phyloP scores from a whole-genome alignment of 1,284 basidiomycete genomes.

The Filobasidium uniguttulatum region DNA sequence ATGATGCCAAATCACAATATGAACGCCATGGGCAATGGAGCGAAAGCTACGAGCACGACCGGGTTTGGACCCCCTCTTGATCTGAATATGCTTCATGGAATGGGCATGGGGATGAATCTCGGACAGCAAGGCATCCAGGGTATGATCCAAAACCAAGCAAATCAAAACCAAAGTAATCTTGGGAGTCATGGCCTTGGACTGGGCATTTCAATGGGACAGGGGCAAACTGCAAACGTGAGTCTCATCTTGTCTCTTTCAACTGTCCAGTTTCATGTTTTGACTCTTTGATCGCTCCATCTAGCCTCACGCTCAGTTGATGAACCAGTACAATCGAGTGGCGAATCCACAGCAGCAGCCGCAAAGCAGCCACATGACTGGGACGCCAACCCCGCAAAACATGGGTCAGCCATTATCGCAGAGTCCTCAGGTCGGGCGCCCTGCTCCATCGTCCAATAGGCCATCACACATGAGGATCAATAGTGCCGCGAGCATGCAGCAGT shows the following conservation, averaged over 20 bases:
- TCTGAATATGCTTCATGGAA: neutral
- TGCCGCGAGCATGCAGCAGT: neutral
- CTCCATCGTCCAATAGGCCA: neutral
- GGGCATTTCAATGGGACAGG: no score
- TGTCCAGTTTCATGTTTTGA: no score
- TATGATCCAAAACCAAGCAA: neutral
- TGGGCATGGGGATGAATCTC: neutral
- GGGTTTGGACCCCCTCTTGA: neutral
- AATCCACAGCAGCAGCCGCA: neutral
- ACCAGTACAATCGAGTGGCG: neutral
- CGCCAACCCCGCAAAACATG: no score
- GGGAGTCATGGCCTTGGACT: no score
- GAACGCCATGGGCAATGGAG: neutral
- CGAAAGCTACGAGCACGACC: neutral
- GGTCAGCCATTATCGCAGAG: neutral
- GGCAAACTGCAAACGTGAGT: no score
- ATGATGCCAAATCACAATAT: no score
- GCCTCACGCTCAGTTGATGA: neutral
- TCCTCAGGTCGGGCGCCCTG: neutral
- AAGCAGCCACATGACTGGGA: neutral
- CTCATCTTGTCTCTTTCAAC: no score
- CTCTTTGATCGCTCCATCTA: no score
- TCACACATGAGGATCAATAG: neutral
- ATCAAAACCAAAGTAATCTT: neutral
- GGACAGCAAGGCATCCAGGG: neutral